phyloP scores from a whole-genome alignment of 2,329 filamentous ascomycete species.

The Elsinoe arachidis region DNA sequence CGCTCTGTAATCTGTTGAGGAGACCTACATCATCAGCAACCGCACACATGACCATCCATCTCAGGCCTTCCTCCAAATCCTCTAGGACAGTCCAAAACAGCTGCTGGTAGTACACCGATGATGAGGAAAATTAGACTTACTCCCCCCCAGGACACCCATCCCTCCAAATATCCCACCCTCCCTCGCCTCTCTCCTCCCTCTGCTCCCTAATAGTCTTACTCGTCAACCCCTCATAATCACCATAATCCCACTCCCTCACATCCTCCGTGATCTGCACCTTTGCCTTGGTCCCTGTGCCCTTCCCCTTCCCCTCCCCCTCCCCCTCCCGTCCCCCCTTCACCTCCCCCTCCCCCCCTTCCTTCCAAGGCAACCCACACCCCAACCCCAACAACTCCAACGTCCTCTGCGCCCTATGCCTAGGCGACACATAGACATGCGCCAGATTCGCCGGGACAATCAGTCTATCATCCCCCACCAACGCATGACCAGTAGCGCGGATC shows the following conservation, averaged over 20 bases:
- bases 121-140: conserved; percentile 26
- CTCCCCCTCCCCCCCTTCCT: conserved; percentile 47
- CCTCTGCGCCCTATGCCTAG: conserved; percentile 70
- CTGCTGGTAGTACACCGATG: conserved; percentile 41
- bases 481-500: conserved; percentile 60
- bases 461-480: conserved; percentile 73
- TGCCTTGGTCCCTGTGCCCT: conserved; percentile 34
- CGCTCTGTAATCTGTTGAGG: conserved; percentile 64
- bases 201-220: conserved; percentile 41
- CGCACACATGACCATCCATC: not conserved
- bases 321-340: conserved; percentile 22
- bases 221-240: conserved; percentile 52
- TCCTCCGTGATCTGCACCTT: conserved; percentile 43
- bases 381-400: conserved; percentile 85
- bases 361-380: conserved; percentile 58
- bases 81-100: conserved; percentile 62
- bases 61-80: not conserved
- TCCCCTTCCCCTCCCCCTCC: no score
- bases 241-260: conserved; percentile 55
- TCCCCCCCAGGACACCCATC: conserved; percentile 74
- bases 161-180: conserved; percentile 78
- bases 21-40: conserved; percentile 38
- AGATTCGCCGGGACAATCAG: conserved; percentile 76
- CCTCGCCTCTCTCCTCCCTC: conserved; percentile 40
- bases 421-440: conserved; percentile 79